Conservation (phyloP, 2,329 filamentous ascomycete genomes). For the Diaporthe sp. region DNA sequence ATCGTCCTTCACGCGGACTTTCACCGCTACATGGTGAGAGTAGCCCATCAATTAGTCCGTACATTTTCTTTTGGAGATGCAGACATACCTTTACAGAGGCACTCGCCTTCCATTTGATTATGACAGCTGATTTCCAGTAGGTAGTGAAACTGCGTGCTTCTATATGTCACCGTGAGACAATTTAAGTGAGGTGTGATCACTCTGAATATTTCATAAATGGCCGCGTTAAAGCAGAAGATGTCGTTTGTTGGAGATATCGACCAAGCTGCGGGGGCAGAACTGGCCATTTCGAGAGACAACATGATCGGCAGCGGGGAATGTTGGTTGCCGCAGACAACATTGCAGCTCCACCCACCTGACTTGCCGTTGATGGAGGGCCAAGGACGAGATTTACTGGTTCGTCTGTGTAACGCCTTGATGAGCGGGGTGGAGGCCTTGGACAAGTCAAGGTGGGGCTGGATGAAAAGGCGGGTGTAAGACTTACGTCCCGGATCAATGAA, state of each 20-base stretch:
- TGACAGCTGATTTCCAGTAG: background rate
- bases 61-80: too few species aligned
- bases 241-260: background rate
- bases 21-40: background rate
- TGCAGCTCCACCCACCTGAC: background rate
- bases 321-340: background rate
- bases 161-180: background rate
- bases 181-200: background rate
- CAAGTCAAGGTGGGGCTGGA: background rate
- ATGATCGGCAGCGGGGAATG: conserved; percentile 7
- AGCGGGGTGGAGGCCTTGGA: background rate
- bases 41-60: background rate
- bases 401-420: background rate
- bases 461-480: background rate
- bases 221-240: background rate
- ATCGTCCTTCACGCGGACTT: background rate
- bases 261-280: background rate
- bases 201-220: background rate
- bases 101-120: background rate
- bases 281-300: background rate
- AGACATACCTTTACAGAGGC: background rate
- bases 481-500: background rate
- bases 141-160: too few species aligned
- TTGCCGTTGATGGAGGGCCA: background rate
- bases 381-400: background rate